A percentile compares a stretch with the other conserved stretches of the same genome.
These are phyloP conservation scores for Pyrenophora graminea DNA, from an alignment of 2,329 filamentous ascomycete species.

Conservation along the genomic window DNA sequence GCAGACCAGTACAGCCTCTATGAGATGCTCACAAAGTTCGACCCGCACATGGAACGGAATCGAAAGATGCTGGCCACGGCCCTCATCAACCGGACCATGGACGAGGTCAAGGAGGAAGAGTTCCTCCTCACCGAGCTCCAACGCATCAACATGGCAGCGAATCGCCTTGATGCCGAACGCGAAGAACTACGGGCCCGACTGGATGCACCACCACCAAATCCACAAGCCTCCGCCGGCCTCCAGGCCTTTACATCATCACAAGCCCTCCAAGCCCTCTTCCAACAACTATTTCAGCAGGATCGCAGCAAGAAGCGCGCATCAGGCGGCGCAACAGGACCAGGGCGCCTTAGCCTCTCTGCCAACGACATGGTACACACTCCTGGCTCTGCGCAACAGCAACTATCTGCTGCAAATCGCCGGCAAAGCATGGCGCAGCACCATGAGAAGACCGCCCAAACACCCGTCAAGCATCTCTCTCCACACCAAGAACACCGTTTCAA, in stretches of 20 bases:
- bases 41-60: slow-evolving; percentile 74
- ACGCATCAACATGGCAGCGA: slow-evolving; percentile 84
- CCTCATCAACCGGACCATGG: slow-evolving; percentile 76
- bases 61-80: slow-evolving; percentile 85
- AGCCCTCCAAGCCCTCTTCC: slow-evolving; percentile 77
- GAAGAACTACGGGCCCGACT: slow-evolving; percentile 84
- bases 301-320: slow-evolving; percentile 82
- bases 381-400: slow-evolving; percentile 31
- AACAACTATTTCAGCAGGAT: slow-evolving; percentile 80
- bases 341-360: slow-evolving; percentile 46
- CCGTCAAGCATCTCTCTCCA: slow-evolving; percentile 61
- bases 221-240: slow-evolving; percentile 36
- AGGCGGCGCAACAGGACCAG: slow-evolving; percentile 32
- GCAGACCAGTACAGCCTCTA: slow-evolving; percentile 80
- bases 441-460: slow-evolving; percentile 47
- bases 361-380: slow-evolving; percentile 45
- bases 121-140: slow-evolving; percentile 87
- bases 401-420: slow-evolving; percentile 43
- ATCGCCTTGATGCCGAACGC: slow-evolving; percentile 84
- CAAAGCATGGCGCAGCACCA: slow-evolving; percentile 36
- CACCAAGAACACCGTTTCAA: slow-evolving; percentile 81
- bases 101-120: slow-evolving; percentile 92
- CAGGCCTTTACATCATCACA: slow-evolving; percentile 76
- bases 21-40: slow-evolving; percentile 84
- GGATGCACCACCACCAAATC: slow-evolving; percentile 73